phyloP scores from a whole-genome alignment of 2,329 filamentous ascomycete genomes.

The Cercospora brassicicola region DNA sequence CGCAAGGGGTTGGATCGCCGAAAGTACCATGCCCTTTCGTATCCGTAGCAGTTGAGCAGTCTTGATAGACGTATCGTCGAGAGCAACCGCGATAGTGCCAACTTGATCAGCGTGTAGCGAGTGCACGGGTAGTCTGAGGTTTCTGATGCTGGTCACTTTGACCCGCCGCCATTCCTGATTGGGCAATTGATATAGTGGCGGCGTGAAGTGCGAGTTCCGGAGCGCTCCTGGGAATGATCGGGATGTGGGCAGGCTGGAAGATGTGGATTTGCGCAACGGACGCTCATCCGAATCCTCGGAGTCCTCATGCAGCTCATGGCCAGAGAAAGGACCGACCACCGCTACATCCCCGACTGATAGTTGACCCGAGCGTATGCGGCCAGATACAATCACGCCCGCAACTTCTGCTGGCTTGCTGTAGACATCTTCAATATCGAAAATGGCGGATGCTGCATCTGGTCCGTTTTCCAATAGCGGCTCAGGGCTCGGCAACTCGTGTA shows the following conservation, averaged over 20 bases:
- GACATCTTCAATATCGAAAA: constrained; percentile 90
- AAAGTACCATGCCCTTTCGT: constrained; percentile 80
- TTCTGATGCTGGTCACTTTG: constrained; percentile 80
- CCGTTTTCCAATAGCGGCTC: constrained; percentile 43
- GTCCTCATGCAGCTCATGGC: constrained; percentile 35
- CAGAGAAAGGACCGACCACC: constrained; percentile 69
- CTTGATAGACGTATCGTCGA: constrained; percentile 41
- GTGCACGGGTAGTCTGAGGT: constrained; percentile 79
- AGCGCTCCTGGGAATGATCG: constrained; percentile 52
- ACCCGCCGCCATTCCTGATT: constrained; percentile 74
- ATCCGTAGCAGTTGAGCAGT: constrained; percentile 44
- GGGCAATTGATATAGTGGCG: constrained; percentile 30
- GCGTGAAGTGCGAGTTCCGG: constrained; percentile 31
- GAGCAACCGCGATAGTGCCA: constrained; percentile 78
- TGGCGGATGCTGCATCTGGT: constrained; percentile 33
- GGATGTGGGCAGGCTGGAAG: constrained; percentile 42
- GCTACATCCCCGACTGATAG: constrained; percentile 77
- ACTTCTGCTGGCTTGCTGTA: constrained; percentile 62
- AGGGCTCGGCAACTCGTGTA: constrained; percentile 71
- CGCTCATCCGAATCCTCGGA: constrained; percentile 41
- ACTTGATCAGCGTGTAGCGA: constrained; percentile 77
- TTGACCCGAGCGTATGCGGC: constrained; percentile 75
- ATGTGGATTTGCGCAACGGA: constrained; percentile 27
- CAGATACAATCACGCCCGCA: constrained; percentile 67
- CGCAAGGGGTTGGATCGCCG: constrained; percentile 58